Percentiles rank a stretch among this genome's conserved stretches.
Evolutionary conservation across 768 basidiomycete species (phyloP).

Genomic region (Collybiopsis luxurians): DNA sequence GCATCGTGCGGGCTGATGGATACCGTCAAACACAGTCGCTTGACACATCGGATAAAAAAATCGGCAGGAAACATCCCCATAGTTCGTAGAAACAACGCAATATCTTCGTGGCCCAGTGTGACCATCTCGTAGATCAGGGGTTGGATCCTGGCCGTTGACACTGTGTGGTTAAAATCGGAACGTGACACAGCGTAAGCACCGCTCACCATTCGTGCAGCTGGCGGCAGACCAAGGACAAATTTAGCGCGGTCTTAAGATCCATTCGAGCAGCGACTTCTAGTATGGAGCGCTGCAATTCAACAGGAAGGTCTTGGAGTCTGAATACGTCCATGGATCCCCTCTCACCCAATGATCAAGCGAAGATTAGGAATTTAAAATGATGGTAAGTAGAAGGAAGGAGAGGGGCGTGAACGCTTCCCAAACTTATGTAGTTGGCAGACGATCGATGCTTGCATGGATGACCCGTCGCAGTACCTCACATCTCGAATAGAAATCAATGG

Average conservation of each 20-base stretch:
- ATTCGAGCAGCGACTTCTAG: slow-evolving; percentile 30
- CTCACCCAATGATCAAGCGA: neutral
- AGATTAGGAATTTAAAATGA: neutral
- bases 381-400: neutral
- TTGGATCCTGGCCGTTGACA: slow-evolving; percentile 28
- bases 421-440: neutral
- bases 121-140: slow-evolving; percentile 38
- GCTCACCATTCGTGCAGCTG: slow-evolving; percentile 32
- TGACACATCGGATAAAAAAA: slow-evolving; percentile 36
- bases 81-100: slow-evolving; percentile 32
- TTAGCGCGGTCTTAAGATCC: slow-evolving; percentile 22
- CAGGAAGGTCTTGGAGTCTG: slow-evolving; percentile 24
- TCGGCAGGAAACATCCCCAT: slow-evolving; percentile 27
- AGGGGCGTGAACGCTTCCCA: neutral
- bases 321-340: neutral
- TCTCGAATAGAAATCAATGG: neutral
- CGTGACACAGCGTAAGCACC: neutral
- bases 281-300: slow-evolving; percentile 38
- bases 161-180: neutral
- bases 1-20: slow-evolving; percentile 27
- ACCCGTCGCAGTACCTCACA: neutral
- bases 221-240: slow-evolving; percentile 33
- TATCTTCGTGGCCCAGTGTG: slow-evolving; percentile 28
- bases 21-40: slow-evolving; percentile 35
- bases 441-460: slow-evolving; percentile 1